Percentiles rank a stretch among this genome's conserved stretches.
phyloP scores from a whole-genome alignment of 78 protist species.

The Salpingoeca rosetta region DNA sequence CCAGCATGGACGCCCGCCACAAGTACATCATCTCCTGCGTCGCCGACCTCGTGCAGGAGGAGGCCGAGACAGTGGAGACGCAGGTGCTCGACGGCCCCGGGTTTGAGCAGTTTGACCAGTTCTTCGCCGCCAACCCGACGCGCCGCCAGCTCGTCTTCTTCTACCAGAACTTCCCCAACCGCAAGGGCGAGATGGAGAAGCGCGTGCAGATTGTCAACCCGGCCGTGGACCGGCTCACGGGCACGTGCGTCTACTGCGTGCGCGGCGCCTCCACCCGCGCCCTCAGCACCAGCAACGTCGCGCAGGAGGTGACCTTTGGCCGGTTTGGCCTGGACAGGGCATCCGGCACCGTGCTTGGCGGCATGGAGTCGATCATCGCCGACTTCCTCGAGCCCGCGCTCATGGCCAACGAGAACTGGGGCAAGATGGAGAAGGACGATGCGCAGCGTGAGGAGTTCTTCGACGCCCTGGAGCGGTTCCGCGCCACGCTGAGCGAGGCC shows the following conservation, averaged over 20 bases:
- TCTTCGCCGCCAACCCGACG: background rate
- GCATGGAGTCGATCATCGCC: background rate
- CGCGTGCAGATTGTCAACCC: background rate
- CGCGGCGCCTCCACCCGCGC: background rate
- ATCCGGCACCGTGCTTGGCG: background rate
- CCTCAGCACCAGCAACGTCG: background rate
- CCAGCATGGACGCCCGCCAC: background rate
- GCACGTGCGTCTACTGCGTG: conserved; percentile 5
- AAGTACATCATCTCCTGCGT: background rate
- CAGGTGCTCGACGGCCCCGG: background rate
- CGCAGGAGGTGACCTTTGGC: background rate
- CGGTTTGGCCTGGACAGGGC: background rate
- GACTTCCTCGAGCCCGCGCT: background rate
- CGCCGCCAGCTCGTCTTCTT: background rate
- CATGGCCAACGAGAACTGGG: background rate
- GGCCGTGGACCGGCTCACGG: conserved; percentile 10
- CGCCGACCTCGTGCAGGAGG: background rate
- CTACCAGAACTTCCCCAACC: background rate
- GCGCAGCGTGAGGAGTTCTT: background rate
- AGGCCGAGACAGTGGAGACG: background rate
- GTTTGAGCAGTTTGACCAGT: background rate
- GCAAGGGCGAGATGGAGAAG: background rate
- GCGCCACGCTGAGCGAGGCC: background rate
- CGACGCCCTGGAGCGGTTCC: background rate
- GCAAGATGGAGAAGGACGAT: background rate